Evolutionary conservation across 257 asterid species (phyloP).

Genomic region (Eucommia ulmoides): DNA sequence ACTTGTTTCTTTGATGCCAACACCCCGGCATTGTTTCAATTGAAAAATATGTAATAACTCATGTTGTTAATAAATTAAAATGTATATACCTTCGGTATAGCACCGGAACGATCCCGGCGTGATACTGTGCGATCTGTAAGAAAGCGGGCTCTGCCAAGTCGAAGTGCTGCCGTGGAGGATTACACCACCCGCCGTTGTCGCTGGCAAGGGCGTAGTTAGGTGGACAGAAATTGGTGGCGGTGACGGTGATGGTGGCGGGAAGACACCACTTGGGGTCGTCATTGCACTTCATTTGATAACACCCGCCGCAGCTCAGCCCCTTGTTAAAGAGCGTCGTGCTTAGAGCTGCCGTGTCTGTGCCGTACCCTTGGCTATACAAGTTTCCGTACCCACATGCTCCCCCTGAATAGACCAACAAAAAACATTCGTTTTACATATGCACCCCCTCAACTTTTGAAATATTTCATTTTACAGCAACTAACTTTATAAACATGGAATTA

Average conservation of each 20-base stretch:
- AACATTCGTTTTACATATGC: too few relatives aligned
- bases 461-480: neutral
- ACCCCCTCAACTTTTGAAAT: neutral
- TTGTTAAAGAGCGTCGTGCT: neutral
- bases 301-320: neutral
- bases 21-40: too few relatives aligned
- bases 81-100: slow-evolving; percentile 10
- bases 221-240: neutral
- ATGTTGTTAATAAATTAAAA: too few relatives aligned
- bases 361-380: neutral
- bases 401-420: too few relatives aligned
- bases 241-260: neutral
- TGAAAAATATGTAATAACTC: too few relatives aligned
- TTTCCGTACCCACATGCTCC: neutral
- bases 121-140: neutral
- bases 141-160: neutral
- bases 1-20: too few relatives aligned
- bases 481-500: too few relatives aligned
- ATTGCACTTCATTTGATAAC: neutral
- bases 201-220: neutral
- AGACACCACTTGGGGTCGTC: neutral
- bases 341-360: neutral
- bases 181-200: neutral
- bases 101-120: slow-evolving; percentile 12
- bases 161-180: neutral